phyloP scores from a whole-genome alignment of 768 basidiomycete genomes.

The Leccinum disarticulatum region DNA sequence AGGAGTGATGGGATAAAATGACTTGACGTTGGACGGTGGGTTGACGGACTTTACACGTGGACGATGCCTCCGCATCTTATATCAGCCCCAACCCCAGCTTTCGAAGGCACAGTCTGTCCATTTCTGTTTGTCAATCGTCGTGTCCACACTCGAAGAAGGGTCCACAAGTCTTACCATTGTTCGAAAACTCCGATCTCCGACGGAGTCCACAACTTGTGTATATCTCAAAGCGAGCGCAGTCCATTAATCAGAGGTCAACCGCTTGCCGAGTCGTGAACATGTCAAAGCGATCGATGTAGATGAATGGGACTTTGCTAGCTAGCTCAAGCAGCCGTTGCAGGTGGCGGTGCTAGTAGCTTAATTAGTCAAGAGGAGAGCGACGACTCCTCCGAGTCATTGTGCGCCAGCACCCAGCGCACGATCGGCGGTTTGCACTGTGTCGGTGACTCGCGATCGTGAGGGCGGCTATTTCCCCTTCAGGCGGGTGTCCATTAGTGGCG shows the following conservation, averaged over 20 bases:
- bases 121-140: slow-evolving; percentile 8
- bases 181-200: slow-evolving; percentile 1
- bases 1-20: background rate
- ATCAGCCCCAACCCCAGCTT: slow-evolving; percentile 3
- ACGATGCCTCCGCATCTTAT: slow-evolving; percentile 17
- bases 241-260: background rate
- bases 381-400: no score
- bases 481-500: background rate
- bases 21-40: slow-evolving; percentile 3
- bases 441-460: background rate
- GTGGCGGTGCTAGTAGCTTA: background rate
- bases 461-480: background rate
- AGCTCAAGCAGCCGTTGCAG: no score
- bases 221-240: background rate
- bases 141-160: background rate
- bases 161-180: slow-evolving; percentile 15
- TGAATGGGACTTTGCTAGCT: background rate
- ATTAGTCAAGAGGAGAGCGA: no score
- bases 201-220: slow-evolving; percentile 4
- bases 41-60: background rate
- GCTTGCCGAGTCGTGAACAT: background rate
- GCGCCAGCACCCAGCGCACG: background rate
- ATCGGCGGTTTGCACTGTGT: background rate
- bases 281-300: slow-evolving; percentile 2
- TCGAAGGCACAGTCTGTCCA: slow-evolving; percentile 5